Evolutionary conservation across 148 eudicot genomes (phyloP).

Genomic region (Rhododendron mucronatum): DNA sequence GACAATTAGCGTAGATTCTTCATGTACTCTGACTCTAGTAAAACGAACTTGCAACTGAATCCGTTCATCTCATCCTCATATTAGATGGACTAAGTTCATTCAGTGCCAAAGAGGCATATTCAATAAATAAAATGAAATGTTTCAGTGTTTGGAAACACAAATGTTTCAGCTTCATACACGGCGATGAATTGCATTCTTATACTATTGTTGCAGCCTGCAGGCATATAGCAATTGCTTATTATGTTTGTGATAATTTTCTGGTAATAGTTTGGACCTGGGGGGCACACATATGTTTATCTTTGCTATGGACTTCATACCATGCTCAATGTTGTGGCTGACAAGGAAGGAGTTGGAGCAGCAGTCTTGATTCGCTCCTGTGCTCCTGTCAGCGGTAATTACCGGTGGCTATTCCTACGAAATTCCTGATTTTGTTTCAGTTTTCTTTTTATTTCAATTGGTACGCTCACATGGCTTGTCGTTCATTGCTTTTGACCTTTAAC

Average conservation of each 20-base stretch:
- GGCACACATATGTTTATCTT: constrained; percentile 88
- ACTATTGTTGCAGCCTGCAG: neutral
- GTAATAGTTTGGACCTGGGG: constrained; percentile 87
- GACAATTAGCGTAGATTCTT: neutral
- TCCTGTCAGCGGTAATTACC: too few relatives aligned
- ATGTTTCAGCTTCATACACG: neutral
- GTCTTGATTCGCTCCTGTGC: too few relatives aligned
- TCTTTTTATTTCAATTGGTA: too few relatives aligned
- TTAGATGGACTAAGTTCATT: neutral
- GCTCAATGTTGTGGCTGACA: too few relatives aligned
- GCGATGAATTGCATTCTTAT: neutral
- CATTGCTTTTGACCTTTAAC: neutral
- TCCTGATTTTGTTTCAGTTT: too few relatives aligned
- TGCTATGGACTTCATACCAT: too few relatives aligned
- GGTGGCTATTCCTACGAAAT: too few relatives aligned
- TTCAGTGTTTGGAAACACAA: neutral
- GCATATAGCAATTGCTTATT: neutral
- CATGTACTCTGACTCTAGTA: too few relatives aligned
- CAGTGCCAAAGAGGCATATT: neutral
- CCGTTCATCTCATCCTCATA: neutral
- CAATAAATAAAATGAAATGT: neutral
- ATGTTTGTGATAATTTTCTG: constrained; percentile 8
- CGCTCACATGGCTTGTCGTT: neutral
- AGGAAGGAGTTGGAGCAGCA: too few relatives aligned
- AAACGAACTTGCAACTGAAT: neutral